Conservation (phyloP, 352 stramenopile genomes). For the Phytophthora melonis region DNA sequence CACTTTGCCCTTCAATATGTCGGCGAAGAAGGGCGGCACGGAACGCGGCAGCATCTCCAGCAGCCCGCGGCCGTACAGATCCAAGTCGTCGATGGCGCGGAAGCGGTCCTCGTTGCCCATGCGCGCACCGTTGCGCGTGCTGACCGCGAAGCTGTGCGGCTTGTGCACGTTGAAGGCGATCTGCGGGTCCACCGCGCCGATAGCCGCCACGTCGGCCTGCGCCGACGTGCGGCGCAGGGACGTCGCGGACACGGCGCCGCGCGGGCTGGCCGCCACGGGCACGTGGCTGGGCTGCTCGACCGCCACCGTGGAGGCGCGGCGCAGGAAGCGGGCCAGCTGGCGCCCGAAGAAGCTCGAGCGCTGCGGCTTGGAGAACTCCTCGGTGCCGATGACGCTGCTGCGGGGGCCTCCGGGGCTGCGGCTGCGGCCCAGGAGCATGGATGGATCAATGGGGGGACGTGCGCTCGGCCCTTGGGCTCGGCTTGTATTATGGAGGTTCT, state of each 20-base stretch:
- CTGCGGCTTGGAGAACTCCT: constrained; percentile 44
- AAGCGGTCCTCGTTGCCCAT: constrained; percentile 75
- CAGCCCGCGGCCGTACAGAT: constrained; percentile 63
- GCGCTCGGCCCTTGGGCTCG: constrained; percentile 7
- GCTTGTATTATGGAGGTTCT: constrained; percentile 14
- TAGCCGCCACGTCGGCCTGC: constrained; percentile 17
- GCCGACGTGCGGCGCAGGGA: constrained; percentile 14
- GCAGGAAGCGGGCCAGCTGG: constrained; percentile 56
- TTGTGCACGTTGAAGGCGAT: constrained; percentile 52
- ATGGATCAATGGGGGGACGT: constrained; percentile 4
- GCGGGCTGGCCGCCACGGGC: neutral
- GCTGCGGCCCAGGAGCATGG: constrained; percentile 39
- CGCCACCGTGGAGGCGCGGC: constrained; percentile 48
- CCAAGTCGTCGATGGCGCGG: constrained; percentile 73
- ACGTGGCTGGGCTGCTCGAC: constrained; percentile 17
- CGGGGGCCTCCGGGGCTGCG: constrained; percentile 28
- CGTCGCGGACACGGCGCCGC: constrained; percentile 3
- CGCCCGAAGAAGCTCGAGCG: constrained; percentile 59
- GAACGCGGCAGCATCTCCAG: constrained; percentile 49
- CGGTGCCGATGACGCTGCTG: constrained; percentile 33
- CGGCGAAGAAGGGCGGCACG: constrained; percentile 29
- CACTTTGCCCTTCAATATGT: constrained; percentile 42
- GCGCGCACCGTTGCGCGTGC: constrained; percentile 57
- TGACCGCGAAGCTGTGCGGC: constrained; percentile 41
- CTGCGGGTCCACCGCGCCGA: constrained; percentile 56